Percentiles rank a stretch among this genome's conserved stretches.
Conservation (phyloP, 208 protist genomes). For the Willaertia magna region DNA sequence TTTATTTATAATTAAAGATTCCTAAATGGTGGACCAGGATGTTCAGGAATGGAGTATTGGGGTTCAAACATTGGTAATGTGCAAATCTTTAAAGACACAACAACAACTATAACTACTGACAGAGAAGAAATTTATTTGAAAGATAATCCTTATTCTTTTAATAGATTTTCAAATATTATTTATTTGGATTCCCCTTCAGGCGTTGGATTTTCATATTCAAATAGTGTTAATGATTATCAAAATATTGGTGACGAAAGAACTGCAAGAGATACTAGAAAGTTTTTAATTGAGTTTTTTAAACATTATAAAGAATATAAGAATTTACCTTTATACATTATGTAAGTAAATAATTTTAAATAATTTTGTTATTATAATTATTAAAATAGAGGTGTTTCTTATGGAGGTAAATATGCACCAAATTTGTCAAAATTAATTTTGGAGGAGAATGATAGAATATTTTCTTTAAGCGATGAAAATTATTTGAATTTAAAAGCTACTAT, state of each 20-base stretch:
- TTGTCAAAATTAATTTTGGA: constrained; percentile 49
- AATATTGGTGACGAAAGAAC: background rate
- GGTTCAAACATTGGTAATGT: background rate
- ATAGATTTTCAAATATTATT: constrained; percentile 26
- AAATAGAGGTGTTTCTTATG: constrained; percentile 45
- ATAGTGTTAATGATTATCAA: background rate
- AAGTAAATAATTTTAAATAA: no score
- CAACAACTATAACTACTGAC: background rate
- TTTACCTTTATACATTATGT: constrained; percentile 52
- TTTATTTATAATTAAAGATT: no score
- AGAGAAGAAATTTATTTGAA: background rate
- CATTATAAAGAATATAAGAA: constrained; percentile 34
- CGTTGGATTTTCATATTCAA: constrained; percentile 11
- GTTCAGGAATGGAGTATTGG: background rate
- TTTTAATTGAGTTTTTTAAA: constrained; percentile 23
- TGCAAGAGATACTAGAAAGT: constrained; percentile 16
- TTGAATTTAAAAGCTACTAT: constrained; percentile 31
- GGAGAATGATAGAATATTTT: constrained; percentile 44
- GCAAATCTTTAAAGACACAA: no score
- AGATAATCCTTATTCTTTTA: constrained; percentile 26
- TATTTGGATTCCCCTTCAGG: constrained; percentile 25
- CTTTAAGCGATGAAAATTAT: constrained; percentile 35
- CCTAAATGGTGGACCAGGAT: constrained; percentile 37
- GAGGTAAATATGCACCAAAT: constrained; percentile 43
- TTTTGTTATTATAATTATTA: no score